Evolutionary conservation across 2,329 filamentous ascomycete genomes (phyloP).

Genomic region (Fusarium tuaranense): DNA sequence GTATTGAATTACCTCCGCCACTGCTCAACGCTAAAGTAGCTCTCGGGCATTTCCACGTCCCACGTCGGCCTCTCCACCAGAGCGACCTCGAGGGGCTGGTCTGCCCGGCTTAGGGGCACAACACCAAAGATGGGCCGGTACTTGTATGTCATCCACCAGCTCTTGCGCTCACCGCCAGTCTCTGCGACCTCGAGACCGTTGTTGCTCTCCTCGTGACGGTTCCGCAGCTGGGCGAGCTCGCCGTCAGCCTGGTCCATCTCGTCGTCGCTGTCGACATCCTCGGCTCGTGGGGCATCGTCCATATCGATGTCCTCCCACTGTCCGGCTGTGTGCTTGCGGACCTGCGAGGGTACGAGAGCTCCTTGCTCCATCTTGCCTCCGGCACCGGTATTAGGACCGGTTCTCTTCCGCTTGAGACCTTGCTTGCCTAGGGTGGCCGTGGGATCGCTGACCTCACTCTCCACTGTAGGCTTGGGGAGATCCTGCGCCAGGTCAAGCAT

Average conservation of each 20-base stretch:
- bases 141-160: slow-evolving; percentile 87
- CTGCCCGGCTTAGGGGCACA: slow-evolving; percentile 58
- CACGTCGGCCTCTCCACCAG: slow-evolving; percentile 88
- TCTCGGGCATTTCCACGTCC: slow-evolving; percentile 81
- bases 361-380: slow-evolving; percentile 64
- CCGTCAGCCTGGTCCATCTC: slow-evolving; percentile 52
- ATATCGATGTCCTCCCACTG: slow-evolving; percentile 55
- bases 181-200: slow-evolving; percentile 34
- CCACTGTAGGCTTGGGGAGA: slow-evolving; percentile 56
- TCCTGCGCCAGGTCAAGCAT: slow-evolving; percentile 90
- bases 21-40: slow-evolving; percentile 72
- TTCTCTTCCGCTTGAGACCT: slow-evolving; percentile 67
- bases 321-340: slow-evolving; percentile 55
- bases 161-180: slow-evolving; percentile 47
- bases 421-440: slow-evolving; percentile 34
- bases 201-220: slow-evolving; percentile 38
- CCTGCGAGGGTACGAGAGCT: slow-evolving; percentile 57
- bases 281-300: slow-evolving; percentile 53
- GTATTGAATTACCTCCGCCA: slow-evolving; percentile 54
- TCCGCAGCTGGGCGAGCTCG: slow-evolving; percentile 51
- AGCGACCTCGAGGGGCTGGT: slow-evolving; percentile 77
- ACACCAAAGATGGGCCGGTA: slow-evolving; percentile 92
- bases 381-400: slow-evolving; percentile 61
- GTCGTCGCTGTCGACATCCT: slow-evolving; percentile 51
- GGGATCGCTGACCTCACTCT: slow-evolving; percentile 47